Conservation (phyloP, 306 rosid species). For the Pyrus communis region DNA sequence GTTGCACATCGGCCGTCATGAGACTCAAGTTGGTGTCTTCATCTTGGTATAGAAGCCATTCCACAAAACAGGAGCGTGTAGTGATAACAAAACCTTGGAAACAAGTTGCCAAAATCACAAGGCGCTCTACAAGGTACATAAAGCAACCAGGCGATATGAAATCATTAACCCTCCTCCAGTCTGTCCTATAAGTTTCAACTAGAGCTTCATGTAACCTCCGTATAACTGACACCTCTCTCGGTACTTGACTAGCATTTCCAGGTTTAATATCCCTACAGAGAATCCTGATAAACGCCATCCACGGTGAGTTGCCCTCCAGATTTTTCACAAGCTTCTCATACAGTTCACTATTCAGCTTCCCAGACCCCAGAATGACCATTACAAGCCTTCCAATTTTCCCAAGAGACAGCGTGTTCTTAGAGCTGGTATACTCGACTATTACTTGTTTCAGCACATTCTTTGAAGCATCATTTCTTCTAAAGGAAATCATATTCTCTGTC, state of each 20-base stretch:
- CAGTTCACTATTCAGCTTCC: slow-evolving; percentile 18
- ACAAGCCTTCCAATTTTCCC: slow-evolving; percentile 48
- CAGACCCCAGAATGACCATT: slow-evolving; percentile 38
- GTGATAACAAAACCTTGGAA: slow-evolving; percentile 31
- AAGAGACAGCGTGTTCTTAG: slow-evolving; percentile 12
- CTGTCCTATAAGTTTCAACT: slow-evolving; percentile 18
- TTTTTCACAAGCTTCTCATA: slow-evolving; percentile 2
- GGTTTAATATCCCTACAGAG: slow-evolving; percentile 7
- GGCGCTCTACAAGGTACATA: slow-evolving; percentile 60
- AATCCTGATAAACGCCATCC: slow-evolving; percentile 38
- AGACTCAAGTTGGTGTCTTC: slow-evolving; percentile 9
- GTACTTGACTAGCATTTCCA: neutral
- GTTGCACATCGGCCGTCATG: neutral
- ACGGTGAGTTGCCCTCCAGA: slow-evolving; percentile 16
- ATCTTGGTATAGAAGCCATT: slow-evolving; percentile 48
- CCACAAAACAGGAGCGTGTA: slow-evolving; percentile 46
- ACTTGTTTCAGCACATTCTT: slow-evolving; percentile 15
- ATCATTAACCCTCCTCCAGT: slow-evolving; percentile 21
- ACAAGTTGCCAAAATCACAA: slow-evolving; percentile 30
- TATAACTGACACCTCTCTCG: neutral
- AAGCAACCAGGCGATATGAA: slow-evolving; percentile 58
- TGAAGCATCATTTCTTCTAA: slow-evolving; percentile 29
- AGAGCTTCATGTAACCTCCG: slow-evolving; percentile 28
- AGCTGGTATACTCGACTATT: slow-evolving; percentile 20
- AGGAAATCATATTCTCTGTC: slow-evolving; percentile 27